Evolutionary conservation across 106 monocot genomes (phyloP).

Genomic region (Chionographis japonica): DNA sequence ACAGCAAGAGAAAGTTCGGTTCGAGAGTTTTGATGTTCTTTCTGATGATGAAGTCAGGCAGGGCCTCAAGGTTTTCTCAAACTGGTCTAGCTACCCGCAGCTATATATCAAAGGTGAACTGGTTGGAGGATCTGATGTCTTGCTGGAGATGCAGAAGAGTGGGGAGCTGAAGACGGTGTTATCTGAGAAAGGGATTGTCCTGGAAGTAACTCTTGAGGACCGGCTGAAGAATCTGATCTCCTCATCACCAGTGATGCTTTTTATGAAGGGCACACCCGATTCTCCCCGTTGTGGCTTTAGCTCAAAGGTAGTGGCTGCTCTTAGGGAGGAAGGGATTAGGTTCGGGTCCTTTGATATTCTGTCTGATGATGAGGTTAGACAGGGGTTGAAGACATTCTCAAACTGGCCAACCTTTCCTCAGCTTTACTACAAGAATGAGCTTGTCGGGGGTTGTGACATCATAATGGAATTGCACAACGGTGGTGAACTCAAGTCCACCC

Average conservation of each 20-base stretch:
- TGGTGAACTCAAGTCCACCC: conserved; percentile 77
- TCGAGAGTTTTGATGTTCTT: conserved; percentile 67
- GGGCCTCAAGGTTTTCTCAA: conserved; percentile 76
- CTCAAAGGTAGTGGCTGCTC: conserved; percentile 80
- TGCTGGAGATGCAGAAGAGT: conserved; percentile 84
- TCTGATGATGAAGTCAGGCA: conserved; percentile 75
- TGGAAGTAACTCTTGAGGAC: conserved; percentile 45
- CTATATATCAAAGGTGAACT: conserved; percentile 84
- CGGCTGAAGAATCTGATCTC: conserved; percentile 50
- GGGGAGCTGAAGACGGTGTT: conserved; percentile 65
- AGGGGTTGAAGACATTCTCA: conserved; percentile 79
- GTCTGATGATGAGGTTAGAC: conserved; percentile 83
- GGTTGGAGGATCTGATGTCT: conserved; percentile 81
- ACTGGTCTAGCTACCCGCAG: conserved; percentile 93
- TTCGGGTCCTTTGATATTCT: conserved; percentile 88
- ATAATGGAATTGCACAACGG: conserved; percentile 56
- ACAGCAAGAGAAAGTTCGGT: conserved; percentile 65
- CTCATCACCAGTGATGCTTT: conserved; percentile 61
- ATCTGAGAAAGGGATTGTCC: conserved; percentile 48
- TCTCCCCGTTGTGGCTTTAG: conserved; percentile 84
- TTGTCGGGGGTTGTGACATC: conserved; percentile 92
- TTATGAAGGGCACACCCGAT: conserved; percentile 92
- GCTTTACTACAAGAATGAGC: conserved; percentile 82
- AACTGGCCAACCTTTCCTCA: conserved; percentile 99
- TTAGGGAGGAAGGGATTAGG: conserved; percentile 57